A percentile compares a stretch with the other conserved stretches of the same genome.
phyloP scores from a whole-genome alignment of 306 rosid genomes.

The Quercus dentata region DNA sequence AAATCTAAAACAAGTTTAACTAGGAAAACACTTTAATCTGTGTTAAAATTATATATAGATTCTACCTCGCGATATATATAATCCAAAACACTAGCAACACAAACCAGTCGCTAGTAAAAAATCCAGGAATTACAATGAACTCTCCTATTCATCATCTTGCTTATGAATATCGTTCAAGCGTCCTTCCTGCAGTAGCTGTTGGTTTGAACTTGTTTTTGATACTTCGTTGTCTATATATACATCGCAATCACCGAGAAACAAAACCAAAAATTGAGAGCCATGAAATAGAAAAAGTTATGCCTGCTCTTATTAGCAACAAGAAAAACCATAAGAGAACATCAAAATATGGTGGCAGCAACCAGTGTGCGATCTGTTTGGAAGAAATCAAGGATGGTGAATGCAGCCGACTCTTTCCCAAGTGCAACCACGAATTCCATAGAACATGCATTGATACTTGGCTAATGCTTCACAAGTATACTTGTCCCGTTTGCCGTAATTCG shows the following conservation, averaged over 20 bases:
- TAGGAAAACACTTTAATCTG: too few relatives aligned
- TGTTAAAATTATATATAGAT: too few relatives aligned
- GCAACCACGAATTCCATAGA: neutral
- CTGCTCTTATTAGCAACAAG: neutral
- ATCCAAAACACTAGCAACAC: too few relatives aligned
- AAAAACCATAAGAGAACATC: too few relatives aligned
- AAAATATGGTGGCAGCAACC: neutral
- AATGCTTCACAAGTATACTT: neutral
- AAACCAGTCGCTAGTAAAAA: too few relatives aligned
- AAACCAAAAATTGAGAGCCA: neutral
- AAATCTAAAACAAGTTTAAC: too few relatives aligned
- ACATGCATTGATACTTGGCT: constrained; percentile 1
- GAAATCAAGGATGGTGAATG: neutral
- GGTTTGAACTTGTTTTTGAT: neutral
- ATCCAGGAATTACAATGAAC: too few relatives aligned
- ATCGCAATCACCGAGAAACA: neutral
- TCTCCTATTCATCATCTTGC: too few relatives aligned
- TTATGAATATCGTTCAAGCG: too few relatives aligned
- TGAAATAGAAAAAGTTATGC: neutral
- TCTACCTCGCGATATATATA: too few relatives aligned
- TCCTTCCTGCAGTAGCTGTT: too few relatives aligned
- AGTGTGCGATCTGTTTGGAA: neutral
- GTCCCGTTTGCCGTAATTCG: neutral
- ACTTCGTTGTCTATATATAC: neutral
- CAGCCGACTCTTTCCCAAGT: neutral